These are phyloP conservation scores for Oryza rufipogon DNA, from an alignment of 176 grass and related monocot genomes.

Conservation along the genomic window DNA sequence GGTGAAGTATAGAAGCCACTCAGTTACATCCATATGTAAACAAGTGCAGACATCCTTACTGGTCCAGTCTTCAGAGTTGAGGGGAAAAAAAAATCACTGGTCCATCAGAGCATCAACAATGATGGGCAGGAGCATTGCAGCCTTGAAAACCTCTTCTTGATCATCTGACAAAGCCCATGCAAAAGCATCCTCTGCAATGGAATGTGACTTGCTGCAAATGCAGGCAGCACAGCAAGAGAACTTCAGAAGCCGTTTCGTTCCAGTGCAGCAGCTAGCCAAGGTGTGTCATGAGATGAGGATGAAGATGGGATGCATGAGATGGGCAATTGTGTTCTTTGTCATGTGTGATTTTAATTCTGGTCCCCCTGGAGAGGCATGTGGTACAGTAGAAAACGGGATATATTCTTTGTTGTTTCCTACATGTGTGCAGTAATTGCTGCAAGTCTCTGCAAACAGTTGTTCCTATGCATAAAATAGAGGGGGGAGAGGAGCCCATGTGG, in stretches of 20 bases:
- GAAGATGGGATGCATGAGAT: not conserved
- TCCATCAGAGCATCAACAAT: slow-evolving; percentile 54
- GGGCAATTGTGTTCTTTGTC: slow-evolving; percentile 3
- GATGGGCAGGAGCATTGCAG: slow-evolving; percentile 26
- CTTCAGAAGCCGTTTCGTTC: not conserved
- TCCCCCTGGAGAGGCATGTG: slow-evolving; percentile 45
- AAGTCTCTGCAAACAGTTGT: slow-evolving; percentile 11
- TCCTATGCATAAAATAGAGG: slow-evolving; percentile 31
- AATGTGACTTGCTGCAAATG: not conserved
- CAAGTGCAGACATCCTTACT: not conserved
- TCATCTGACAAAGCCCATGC: not conserved
- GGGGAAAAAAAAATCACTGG: not conserved
- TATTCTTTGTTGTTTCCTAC: slow-evolving; percentile 29
- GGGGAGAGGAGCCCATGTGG: slow-evolving; percentile 17
- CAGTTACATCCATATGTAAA: not conserved
- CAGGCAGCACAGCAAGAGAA: not conserved
- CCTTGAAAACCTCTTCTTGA: not conserved
- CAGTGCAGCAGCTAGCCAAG: not conserved
- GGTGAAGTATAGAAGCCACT: not conserved
- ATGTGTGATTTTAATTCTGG: slow-evolving; percentile 37
- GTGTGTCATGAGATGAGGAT: not conserved
- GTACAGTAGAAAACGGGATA: slow-evolving; percentile 27
- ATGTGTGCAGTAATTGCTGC: slow-evolving; percentile 35
- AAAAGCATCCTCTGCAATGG: not conserved
- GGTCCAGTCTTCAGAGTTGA: slow-evolving; percentile 13